phyloP scores from a whole-genome alignment of 495 filamentous ascomycete species.

The Talaromyces adpressus region DNA sequence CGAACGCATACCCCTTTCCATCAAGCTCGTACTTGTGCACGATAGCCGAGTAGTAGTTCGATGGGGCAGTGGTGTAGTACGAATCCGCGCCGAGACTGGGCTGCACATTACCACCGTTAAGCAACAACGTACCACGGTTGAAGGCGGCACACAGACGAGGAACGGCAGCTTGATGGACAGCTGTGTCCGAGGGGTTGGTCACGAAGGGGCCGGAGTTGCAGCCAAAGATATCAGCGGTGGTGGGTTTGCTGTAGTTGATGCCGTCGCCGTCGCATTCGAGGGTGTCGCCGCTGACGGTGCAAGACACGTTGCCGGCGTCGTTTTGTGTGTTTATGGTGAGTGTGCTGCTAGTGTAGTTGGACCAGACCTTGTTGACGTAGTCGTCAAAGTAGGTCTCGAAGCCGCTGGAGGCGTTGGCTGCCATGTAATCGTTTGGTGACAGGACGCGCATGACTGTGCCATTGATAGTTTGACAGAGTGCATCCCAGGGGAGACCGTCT shows the following conservation, averaged over 20 bases:
- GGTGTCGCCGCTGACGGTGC: slow-evolving; percentile 24
- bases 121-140: slow-evolving; percentile 31
- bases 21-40: slow-evolving; percentile 36
- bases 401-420: slow-evolving; percentile 15
- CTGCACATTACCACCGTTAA: slow-evolving; percentile 32
- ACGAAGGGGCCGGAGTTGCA: slow-evolving; percentile 42
- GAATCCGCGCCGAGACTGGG: slow-evolving; percentile 16
- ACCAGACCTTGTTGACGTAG: slow-evolving; percentile 37
- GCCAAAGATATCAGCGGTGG: slow-evolving; percentile 34
- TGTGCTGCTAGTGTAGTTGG: slow-evolving; percentile 23
- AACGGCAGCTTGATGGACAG: slow-evolving; percentile 37
- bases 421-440: slow-evolving; percentile 25
- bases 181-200: slow-evolving; percentile 26
- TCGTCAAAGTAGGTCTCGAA: slow-evolving; percentile 27
- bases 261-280: slow-evolving; percentile 29
- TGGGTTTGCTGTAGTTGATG: slow-evolving; percentile 30
- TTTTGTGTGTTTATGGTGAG: slow-evolving; percentile 34
- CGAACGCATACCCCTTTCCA: slow-evolving; percentile 38
- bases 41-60: slow-evolving; percentile 36
- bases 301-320: slow-evolving; percentile 26
- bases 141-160: slow-evolving; percentile 41
- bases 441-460: slow-evolving; percentile 33
- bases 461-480: slow-evolving; percentile 22
- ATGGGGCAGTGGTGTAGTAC: slow-evolving; percentile 27
- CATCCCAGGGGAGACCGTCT: slow-evolving; percentile 32